Evolutionary conservation across 2,329 filamentous ascomycete genomes (phyloP), one percentile per base, ranked within the genome.

Genomic region (Thielaviopsis punctulata): DNA sequence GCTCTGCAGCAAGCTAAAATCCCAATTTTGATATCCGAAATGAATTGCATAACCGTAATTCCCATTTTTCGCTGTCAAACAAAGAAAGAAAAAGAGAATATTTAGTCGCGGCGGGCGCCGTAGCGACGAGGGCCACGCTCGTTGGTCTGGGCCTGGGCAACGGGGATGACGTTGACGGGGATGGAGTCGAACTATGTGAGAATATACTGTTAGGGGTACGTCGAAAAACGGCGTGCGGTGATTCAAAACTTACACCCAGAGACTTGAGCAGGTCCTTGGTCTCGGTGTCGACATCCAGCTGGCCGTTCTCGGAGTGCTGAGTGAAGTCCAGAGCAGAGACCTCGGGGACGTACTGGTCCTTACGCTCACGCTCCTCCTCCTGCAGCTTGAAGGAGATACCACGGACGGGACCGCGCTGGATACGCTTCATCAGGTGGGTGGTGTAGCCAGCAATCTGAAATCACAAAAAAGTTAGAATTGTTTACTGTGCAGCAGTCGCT

Each of bases 331-430:
- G 85, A 68, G 92, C 92, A 57, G 93, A 98, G 64, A 98, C 79
- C 76, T 98, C 92, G 67, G 92, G 92, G 61, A 98, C 92, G 78
- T 95, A 98, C 79, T 98, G 92, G 79, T 98, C 92, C 86, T 98
- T 98, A 71, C 92, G 85, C 78, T 98, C 92, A 80, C 92, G 87
- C 84, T 98, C 92, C 79, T 98, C 92, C 79, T 98, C 92, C 77
- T 98, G 92, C 57, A 98, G 86, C 82, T 98, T 98, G 89, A 98
- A 98, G 73, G 93, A 98, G 76, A 98, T 98, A 79, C 92, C 92
- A 66, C 92, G 93, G 73, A 98, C 92, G 61, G 92, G 92, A 61
- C 92, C 92, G 71, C 92, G 88, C 80, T 96, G 92, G 65, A 98
- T 98, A 74, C 92, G 92, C 84, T 96, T 96, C 93, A 98, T 98